Evolutionary conservation across 129 eudicot species (phyloP).

Genomic region (Apium graveolens): DNA sequence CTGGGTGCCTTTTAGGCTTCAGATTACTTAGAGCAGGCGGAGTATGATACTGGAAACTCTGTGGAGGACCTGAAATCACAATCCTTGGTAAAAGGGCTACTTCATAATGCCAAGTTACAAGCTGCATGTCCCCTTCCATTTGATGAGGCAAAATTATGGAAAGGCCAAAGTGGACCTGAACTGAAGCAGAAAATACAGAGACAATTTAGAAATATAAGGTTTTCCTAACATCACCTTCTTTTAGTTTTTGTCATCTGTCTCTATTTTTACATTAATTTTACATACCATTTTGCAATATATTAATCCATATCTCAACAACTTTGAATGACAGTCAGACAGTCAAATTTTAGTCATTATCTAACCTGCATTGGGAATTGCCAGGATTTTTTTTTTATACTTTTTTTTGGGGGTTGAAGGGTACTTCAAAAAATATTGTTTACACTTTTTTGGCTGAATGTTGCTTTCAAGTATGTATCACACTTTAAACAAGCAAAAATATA

Average conservation of each 20-base stretch:
- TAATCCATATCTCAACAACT: neutral
- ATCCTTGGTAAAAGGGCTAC: slow-evolving; percentile 41
- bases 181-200: slow-evolving; percentile 51
- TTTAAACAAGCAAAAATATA: neutral
- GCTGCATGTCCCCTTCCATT: slow-evolving; percentile 68
- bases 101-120: slow-evolving; percentile 41
- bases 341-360: neutral
- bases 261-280: neutral
- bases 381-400: too few relatives aligned
- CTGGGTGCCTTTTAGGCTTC: slow-evolving; percentile 34
- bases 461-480: neutral
- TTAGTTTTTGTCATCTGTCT: neutral
- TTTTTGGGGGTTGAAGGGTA: neutral
- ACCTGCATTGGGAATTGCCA: neutral
- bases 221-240: neutral
- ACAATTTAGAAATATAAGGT: slow-evolving; percentile 61
- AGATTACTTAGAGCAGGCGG: slow-evolving; percentile 58
- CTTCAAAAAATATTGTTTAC: neutral
- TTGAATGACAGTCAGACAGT: neutral
- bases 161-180: slow-evolving; percentile 64
- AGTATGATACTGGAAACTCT: slow-evolving; percentile 50
- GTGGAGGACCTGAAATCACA: slow-evolving; percentile 56
- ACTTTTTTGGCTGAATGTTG: neutral
- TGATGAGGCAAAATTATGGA: slow-evolving; percentile 65
- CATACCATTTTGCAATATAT: neutral